Evolutionary conservation across 352 stramenopile genomes (phyloP).

Genomic region (Peronospora belbahrii): DNA sequence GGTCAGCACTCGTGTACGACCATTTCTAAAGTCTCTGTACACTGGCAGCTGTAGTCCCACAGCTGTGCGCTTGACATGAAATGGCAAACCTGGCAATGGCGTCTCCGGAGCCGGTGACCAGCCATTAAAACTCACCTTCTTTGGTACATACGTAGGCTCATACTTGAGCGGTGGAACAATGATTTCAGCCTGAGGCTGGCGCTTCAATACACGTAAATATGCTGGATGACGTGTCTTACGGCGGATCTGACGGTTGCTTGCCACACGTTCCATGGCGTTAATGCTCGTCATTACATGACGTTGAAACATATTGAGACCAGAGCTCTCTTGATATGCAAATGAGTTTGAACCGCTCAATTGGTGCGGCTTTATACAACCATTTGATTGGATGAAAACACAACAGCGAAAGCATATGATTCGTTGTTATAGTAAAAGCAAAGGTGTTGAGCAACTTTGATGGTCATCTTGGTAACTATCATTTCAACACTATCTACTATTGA

Average conservation of each 20-base stretch:
- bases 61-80: constrained; percentile 76
- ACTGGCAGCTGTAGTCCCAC: constrained; percentile 74
- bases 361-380: neutral
- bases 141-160: constrained; percentile 68
- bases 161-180: constrained; percentile 74
- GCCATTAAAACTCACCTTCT: constrained; percentile 85
- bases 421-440: no score
- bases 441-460: no score
- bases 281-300: constrained; percentile 46
- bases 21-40: constrained; percentile 83
- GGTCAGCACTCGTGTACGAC: constrained; percentile 80
- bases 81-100: constrained; percentile 55
- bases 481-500: constrained; percentile 10
- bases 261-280: constrained; percentile 52
- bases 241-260: constrained; percentile 81
- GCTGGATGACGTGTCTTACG: constrained; percentile 74
- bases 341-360: constrained; percentile 28
- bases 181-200: constrained; percentile 41
- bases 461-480: no score
- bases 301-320: constrained; percentile 42
- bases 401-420: constrained; percentile 2
- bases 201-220: constrained; percentile 56
- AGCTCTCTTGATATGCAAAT: constrained; percentile 20
- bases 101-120: constrained; percentile 69
- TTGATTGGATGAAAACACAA: constrained; percentile 1